phyloP scores from a whole-genome alignment of 352 stramenopile genomes.

The Pythium utonaiense region DNA sequence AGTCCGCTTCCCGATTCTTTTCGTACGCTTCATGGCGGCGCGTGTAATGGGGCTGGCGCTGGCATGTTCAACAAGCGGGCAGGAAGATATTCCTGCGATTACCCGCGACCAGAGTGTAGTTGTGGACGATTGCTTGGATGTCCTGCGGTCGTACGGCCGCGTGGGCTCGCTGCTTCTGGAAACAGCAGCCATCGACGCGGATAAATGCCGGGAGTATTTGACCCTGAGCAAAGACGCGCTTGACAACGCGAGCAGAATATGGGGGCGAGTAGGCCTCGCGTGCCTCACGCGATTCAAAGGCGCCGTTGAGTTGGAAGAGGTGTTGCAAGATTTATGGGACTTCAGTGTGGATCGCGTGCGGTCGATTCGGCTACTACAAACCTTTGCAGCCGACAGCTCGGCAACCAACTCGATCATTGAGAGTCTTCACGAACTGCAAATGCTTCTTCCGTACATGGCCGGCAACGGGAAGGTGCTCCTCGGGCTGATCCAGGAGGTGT shows the following conservation, averaged over 20 bases:
- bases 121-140: constrained; percentile 64
- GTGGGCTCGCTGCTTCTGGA: constrained; percentile 62
- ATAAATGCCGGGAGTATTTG: constrained; percentile 55
- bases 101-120: constrained; percentile 13
- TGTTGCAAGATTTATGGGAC: constrained; percentile 79
- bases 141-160: constrained; percentile 68
- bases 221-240: constrained; percentile 52
- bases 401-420: constrained; percentile 32
- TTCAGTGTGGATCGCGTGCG: constrained; percentile 66
- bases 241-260: constrained; percentile 42
- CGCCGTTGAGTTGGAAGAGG: constrained; percentile 61
- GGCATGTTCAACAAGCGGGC: constrained; percentile 19
- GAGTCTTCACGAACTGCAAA: constrained; percentile 66
- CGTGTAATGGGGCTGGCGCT: constrained; percentile 64
- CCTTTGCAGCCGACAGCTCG: neutral
- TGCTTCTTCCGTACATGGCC: constrained; percentile 61
- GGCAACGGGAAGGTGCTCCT: constrained; percentile 40
- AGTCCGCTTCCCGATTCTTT: constrained; percentile 23
- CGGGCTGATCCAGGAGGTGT: constrained; percentile 43
- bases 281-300: constrained; percentile 64
- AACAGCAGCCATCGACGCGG: constrained; percentile 41
- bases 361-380: constrained; percentile 36
- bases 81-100: constrained; percentile 2
- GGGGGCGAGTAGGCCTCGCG: constrained; percentile 59
- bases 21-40: constrained; percentile 51